phyloP scores from a whole-genome alignment of 805 yeast genomes.

The Ascoidea tarda region DNA sequence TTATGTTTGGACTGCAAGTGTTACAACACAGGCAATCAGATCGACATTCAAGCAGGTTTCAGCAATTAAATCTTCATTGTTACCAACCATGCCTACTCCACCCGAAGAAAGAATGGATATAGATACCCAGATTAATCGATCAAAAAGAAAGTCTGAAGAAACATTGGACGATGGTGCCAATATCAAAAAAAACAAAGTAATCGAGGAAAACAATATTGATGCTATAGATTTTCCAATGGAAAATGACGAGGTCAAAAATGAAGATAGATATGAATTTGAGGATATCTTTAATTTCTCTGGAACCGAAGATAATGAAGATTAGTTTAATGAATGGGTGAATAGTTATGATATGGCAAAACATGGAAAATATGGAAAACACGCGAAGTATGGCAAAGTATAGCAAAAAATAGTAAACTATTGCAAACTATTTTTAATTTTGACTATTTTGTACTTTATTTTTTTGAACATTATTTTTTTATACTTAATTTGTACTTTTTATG shows the following conservation, averaged over 20 bases:
- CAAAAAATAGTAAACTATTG: too few species aligned
- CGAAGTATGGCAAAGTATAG: too few species aligned
- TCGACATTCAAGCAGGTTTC: slow-evolving; percentile 9
- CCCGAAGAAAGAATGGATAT: slow-evolving; percentile 1
- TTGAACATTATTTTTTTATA: too few species aligned
- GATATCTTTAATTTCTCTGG: neutral
- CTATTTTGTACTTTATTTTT: too few species aligned
- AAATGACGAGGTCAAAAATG: neutral
- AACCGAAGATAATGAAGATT: neutral
- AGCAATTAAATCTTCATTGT: slow-evolving; percentile 5
- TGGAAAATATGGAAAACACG: too few species aligned
- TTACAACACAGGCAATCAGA: slow-evolving; percentile 8
- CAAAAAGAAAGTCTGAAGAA: neutral
- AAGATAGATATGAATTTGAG: neutral
- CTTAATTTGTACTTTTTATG: too few species aligned
- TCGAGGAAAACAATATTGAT: too few species aligned
- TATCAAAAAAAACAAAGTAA: too few species aligned
- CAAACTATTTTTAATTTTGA: too few species aligned
- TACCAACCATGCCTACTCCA: slow-evolving; percentile 11
- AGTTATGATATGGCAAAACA: too few species aligned
- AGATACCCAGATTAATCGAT: neutral
- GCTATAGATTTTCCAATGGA: too few species aligned
- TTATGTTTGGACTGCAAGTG: slow-evolving; percentile 7
- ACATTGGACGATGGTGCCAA: neutral
- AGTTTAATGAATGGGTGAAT: too few species aligned